A percentile compares a stretch with the other conserved stretches of the same genome.
phyloP scores from a whole-genome alignment of 202 grass and related monocot species.

The Musa balbisiana region DNA sequence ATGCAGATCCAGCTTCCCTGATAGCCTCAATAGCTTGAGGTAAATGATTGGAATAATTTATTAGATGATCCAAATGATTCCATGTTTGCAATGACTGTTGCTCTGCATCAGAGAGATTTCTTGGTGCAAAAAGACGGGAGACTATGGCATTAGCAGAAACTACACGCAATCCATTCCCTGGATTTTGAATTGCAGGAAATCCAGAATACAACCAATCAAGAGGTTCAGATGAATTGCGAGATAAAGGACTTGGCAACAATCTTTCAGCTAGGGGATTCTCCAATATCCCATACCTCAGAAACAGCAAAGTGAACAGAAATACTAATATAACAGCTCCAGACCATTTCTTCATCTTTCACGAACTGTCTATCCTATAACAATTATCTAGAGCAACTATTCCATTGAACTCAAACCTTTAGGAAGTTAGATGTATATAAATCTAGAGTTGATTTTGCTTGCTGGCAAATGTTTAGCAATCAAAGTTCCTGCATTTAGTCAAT shows the following conservation, averaged over 20 bases:
- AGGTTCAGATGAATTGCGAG: slow-evolving; percentile 45
- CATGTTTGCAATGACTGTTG: slow-evolving; percentile 47
- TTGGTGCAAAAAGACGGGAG: slow-evolving; percentile 49
- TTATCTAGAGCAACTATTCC: not conserved
- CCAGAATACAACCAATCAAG: slow-evolving; percentile 41
- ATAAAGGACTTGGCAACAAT: slow-evolving; percentile 60
- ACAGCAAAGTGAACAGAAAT: slow-evolving; percentile 56
- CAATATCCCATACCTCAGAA: slow-evolving; percentile 78
- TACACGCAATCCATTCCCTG: slow-evolving; percentile 38
- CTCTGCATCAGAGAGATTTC: slow-evolving; percentile 63
- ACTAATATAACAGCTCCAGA: slow-evolving; percentile 43
- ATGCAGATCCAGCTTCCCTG: slow-evolving; percentile 76
- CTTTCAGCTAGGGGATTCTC: slow-evolving; percentile 65
- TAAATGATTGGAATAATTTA: slow-evolving; percentile 48
- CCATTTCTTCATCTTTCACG: slow-evolving; percentile 86
- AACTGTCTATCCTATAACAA: not conserved
- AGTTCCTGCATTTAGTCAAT: not conserved
- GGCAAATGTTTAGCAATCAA: not conserved
- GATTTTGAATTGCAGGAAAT: slow-evolving; percentile 45
- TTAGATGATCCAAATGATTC: slow-evolving; percentile 52
- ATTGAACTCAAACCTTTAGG: not conserved
- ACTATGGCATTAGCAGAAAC: slow-evolving; percentile 52
- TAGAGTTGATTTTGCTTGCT: not conserved
- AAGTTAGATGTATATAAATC: not conserved
- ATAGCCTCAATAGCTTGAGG: slow-evolving; percentile 69